Evolutionary conservation across 2,329 filamentous ascomycete species (phyloP).

Genomic region (Lecanicillium sp.): DNA sequence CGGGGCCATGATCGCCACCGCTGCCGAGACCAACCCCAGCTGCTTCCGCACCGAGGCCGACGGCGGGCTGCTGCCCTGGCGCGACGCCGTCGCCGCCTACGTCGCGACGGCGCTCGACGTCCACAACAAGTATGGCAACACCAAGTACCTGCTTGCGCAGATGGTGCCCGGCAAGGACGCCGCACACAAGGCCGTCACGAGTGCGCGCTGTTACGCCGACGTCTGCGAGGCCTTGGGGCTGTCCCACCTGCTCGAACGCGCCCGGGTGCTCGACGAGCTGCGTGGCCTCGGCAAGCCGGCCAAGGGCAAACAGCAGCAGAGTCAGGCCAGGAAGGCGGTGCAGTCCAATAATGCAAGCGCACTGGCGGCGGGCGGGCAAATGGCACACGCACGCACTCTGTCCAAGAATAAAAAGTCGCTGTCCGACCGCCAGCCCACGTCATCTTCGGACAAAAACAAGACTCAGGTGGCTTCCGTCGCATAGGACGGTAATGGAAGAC

Average conservation of each 20-base stretch:
- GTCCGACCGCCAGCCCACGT: constrained; percentile 21
- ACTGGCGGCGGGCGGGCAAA: constrained; percentile 42
- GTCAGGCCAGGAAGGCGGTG: constrained; percentile 27
- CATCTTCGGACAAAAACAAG: constrained; percentile 12
- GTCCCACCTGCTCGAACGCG: constrained; percentile 56
- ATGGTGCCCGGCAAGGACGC: constrained; percentile 75
- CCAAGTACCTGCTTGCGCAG: constrained; percentile 82
- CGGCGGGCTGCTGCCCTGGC: constrained; percentile 69
- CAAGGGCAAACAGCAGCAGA: constrained; percentile 23
- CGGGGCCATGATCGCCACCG: constrained; percentile 93
- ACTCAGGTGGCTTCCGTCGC: constrained; percentile 12
- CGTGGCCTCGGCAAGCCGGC: constrained; percentile 52
- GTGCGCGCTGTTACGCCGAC: constrained; percentile 65
- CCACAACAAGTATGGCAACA: constrained; percentile 86
- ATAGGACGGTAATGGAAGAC: constrained; percentile 10
- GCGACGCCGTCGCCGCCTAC: constrained; percentile 71
- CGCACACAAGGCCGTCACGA: constrained; percentile 55
- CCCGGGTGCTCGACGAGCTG: constrained; percentile 58
- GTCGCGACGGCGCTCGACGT: constrained; percentile 65
- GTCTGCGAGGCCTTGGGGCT: constrained; percentile 61
- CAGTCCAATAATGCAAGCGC: constrained; percentile 32
- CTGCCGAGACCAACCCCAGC: constrained; percentile 85
- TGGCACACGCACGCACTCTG: constrained; percentile 32
- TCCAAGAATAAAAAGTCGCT: constrained; percentile 27
- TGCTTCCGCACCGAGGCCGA: constrained; percentile 68